Evolutionary conservation across 2,329 filamentous ascomycete genomes (phyloP).

Genomic region (Coccinonectria pachysandricola): DNA sequence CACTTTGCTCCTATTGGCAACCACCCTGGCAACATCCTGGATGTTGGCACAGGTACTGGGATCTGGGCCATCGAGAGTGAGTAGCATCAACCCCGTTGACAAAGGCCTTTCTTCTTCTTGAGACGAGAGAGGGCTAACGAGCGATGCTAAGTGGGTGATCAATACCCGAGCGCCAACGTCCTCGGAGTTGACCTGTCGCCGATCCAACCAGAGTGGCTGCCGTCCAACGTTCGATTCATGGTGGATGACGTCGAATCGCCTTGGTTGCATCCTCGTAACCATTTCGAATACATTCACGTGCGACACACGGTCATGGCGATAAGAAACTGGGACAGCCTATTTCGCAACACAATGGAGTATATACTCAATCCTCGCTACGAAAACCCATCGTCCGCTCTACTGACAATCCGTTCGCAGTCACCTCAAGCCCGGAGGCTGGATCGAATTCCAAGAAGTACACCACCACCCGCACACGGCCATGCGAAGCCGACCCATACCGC

Average conservation of each 20-base stretch:
- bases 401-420: constrained; percentile 24
- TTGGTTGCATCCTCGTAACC: constrained; percentile 43
- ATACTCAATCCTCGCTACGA: constrained; percentile 1
- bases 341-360: constrained; percentile 23
- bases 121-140: constrained; percentile 3
- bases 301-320: constrained; percentile 46
- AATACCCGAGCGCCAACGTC: constrained; percentile 32
- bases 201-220: constrained; percentile 41
- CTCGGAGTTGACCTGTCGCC: constrained; percentile 36
- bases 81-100: too few relatives aligned
- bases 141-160: constrained; percentile 32
- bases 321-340: constrained; percentile 42
- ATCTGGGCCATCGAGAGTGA: constrained; percentile 48
- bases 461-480: constrained; percentile 36
- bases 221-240: constrained; percentile 45
- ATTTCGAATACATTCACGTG: constrained; percentile 53
- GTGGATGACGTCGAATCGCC: constrained; percentile 47
- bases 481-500: constrained; percentile 25
- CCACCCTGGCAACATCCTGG: constrained; percentile 39
- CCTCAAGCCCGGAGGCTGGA: constrained; percentile 43
- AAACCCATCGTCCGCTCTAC: not conserved
- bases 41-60: constrained; percentile 48
- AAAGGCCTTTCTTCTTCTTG: too few relatives aligned
- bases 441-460: constrained; percentile 45
- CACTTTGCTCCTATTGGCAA: constrained; percentile 41